These are phyloP conservation scores for Tricholoma terreum DNA, from an alignment of 768 basidiomycete species.

Conservation along the genomic window DNA sequence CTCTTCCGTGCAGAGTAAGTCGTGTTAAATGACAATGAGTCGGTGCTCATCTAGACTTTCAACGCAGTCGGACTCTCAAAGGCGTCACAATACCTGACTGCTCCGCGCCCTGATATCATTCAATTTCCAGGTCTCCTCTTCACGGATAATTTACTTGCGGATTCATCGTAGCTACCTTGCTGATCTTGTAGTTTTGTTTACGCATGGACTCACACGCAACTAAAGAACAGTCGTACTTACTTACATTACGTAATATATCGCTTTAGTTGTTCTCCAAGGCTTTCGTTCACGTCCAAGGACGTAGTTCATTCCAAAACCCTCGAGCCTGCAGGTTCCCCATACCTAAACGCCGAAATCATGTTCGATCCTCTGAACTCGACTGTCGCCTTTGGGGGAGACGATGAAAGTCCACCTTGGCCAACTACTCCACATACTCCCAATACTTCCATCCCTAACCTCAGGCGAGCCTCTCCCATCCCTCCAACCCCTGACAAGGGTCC, in stretches of 20 bases:
- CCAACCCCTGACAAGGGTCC: constrained; percentile 52
- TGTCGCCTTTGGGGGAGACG: constrained; percentile 48
- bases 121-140: too few relatives aligned
- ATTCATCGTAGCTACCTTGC: too few relatives aligned
- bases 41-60: background rate
- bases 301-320: too few relatives aligned
- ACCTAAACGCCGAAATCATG: constrained; percentile 36
- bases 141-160: too few relatives aligned
- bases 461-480: constrained; percentile 47
- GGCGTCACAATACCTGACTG: constrained; percentile 64
- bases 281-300: background rate
- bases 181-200: too few relatives aligned
- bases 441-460: constrained; percentile 69
- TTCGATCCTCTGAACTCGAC: constrained; percentile 72
- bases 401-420: constrained; percentile 67
- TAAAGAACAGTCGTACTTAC: too few relatives aligned
- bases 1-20: constrained; percentile 44
- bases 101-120: constrained; percentile 29
- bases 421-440: constrained; percentile 74
- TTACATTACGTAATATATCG: background rate
- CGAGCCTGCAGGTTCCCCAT: too few relatives aligned
- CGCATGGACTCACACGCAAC: too few relatives aligned
- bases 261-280: background rate
- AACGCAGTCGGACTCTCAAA: constrained; percentile 64
- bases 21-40: background rate